Conservation (phyloP, 345 rosid species). For the Laguncularia racemosa region DNA sequence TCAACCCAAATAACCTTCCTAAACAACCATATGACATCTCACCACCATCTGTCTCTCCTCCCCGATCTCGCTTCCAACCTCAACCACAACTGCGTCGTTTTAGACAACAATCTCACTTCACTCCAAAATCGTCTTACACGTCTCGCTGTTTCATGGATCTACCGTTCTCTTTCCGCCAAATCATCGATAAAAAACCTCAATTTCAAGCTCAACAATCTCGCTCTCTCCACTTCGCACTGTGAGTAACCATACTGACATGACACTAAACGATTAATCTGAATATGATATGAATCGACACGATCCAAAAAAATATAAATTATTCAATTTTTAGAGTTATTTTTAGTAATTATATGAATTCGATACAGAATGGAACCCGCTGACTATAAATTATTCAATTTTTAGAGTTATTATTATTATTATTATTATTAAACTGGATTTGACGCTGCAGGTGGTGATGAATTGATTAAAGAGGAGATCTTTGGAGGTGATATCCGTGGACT, state of each 20-base stretch:
- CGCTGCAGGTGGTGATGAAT: constrained; percentile 34
- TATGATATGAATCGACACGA: too few species aligned
- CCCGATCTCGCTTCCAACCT: constrained; percentile 31
- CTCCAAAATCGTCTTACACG: constrained; percentile 36
- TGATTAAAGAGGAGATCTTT: constrained; percentile 21
- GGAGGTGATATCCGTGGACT: constrained; percentile 35
- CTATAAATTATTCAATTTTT: too few species aligned
- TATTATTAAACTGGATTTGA: constrained; percentile 1
- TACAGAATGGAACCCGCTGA: neutral
- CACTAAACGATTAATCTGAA: too few species aligned
- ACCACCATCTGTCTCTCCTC: constrained; percentile 28
- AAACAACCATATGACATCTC: constrained; percentile 35
- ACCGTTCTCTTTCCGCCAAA: constrained; percentile 42
- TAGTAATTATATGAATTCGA: neutral
- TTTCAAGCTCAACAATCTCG: constrained; percentile 29
- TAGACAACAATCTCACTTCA: constrained; percentile 24
- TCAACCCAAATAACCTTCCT: constrained; percentile 22
- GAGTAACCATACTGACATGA: neutral
- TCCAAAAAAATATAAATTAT: too few species aligned
- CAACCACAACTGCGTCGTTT: constrained; percentile 20
- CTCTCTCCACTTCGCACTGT: constrained; percentile 28
- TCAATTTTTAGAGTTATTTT: too few species aligned
- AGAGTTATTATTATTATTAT: too few species aligned
- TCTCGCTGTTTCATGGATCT: constrained; percentile 63
- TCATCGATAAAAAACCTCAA: constrained; percentile 26